Base-by-base conservation (phyloP, 306 rosid genomes). In the Chamaecrista fasciculata region DNA sequence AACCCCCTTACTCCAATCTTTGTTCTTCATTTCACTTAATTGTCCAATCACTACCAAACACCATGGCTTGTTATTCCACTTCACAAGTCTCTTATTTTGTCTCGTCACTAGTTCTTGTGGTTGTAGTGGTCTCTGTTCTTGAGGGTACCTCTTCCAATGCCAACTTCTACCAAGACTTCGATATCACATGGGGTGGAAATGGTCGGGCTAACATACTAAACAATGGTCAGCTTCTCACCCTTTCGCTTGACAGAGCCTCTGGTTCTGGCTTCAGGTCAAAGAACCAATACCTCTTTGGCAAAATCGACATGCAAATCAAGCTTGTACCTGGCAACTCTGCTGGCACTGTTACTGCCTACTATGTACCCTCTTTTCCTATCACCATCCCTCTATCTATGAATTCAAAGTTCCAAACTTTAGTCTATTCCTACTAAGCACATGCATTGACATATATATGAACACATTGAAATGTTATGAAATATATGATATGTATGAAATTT, bases 321-420 rank as follows among this genome's bases (percentile, higher is more conserved):
- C 87, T 80, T 36, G 83, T 81, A 5, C 16, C 55, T n/a, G 77
- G 77, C 29, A 77, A 81, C 59, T 73, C 85, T 9, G 85, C 85
- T 5, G 85, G 85, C 11, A 81, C 82, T 5, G 85, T 81, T 48
- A 76, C 85, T 8, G 44, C 81, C 19, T 80, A 44, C 31, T 76
- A 80, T 19, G 87, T 73, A 66, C 62, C 78, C 58, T 15, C 56
- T 3, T 23, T 47, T n/a, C n/a, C n/a, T n/a, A n/a, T n/a, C n/a
- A n/a, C n/a, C n/a, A n/a, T n/a, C n/a, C n/a, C n/a, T n/a, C n/a
- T n/a, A n/a, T n/a, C n/a, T n/a, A n/a, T n/a, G n/a, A n/a, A n/a
- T n/a, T n/a, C n/a, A n/a, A n/a, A n/a, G n/a, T n/a, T n/a, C n/a
- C n/a, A n/a, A n/a, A n/a, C n/a, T n/a, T n/a, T n/a, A n/a, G n/a